Evolutionary conservation across 2,329 filamentous ascomycete species (phyloP), one percentile per base, ranked within the genome.

Genomic region (Verticillium alfalfae): DNA sequence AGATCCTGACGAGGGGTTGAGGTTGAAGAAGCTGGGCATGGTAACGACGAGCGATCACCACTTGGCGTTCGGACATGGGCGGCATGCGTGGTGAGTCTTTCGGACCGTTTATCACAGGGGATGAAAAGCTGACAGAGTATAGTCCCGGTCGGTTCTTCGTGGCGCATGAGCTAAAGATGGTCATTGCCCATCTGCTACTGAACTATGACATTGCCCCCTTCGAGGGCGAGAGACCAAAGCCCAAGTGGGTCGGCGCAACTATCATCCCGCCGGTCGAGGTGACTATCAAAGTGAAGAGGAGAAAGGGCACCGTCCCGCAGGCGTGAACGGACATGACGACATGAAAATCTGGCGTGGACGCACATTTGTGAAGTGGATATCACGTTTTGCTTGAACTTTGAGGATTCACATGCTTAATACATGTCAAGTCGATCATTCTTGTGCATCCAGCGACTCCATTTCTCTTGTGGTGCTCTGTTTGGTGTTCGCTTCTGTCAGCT

Each of bases 61-160:
- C 65, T 68, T 86, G 22, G 74, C 80, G 0, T 88, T 87, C 69
- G 84, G 85, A 0, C 82, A 86, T 63, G 85, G 85, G 8, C 74
- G 80, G 64, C 83, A 87, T 68, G 81, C 79, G 2, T 82, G 69
- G 75, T 76, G 60, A 63, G 73, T 67, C 63, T 22, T 68, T 67
- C 66, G 64, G 5, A 13, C 9, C 36, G 36, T 37, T 13, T 1
- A 13, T 9, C 36, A 2, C 36, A 0, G 59, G 22, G 13, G 5
- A 15, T 2, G n/a, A 10, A 7, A 12, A n/a, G 12, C 56, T 36
- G 8, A 34, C 37, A 22, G 34, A n/a, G 34, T 31, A 4, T 26
- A 76, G 83, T 56, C 80, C 82, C 0, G 84, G 84, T 0, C 76
- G 83, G 0, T 86, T 86, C 72, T 85, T 85, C 62, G 82, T 83